Evolutionary conservation across 2,329 filamentous ascomycete genomes (phyloP).

Genomic region (Capronia epimyces): DNA sequence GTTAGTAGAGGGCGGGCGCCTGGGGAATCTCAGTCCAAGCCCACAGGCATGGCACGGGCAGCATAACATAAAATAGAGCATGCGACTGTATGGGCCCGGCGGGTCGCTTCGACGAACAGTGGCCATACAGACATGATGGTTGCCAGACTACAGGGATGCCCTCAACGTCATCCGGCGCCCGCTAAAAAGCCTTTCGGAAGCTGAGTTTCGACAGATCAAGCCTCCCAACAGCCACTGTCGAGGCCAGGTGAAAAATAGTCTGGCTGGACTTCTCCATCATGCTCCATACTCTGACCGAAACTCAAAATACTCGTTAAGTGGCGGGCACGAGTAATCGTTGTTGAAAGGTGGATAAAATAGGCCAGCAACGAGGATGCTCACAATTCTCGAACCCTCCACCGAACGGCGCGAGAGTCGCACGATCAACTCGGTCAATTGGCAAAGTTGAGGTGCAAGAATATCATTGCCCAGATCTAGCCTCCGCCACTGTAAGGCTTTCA

Average conservation of each 20-base stretch:
- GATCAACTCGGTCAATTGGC: background rate
- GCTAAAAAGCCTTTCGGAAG: conserved; percentile 15
- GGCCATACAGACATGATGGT: conserved; percentile 5
- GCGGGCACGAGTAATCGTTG: conserved; percentile 7
- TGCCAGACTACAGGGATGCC: conserved; percentile 5
- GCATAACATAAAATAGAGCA: background rate
- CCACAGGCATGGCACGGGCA: conserved; percentile 18
- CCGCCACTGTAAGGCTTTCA: background rate
- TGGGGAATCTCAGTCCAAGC: background rate
- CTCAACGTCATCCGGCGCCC: conserved; percentile 19
- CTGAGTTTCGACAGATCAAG: conserved; percentile 10
- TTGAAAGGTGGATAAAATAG: background rate
- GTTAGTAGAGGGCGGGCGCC: background rate
- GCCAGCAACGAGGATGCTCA: conserved; percentile 1
- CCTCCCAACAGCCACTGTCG: background rate
- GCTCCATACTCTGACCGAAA: conserved; percentile 6
- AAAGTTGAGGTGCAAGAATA: background rate
- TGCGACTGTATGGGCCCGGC: background rate
- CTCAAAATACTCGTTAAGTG: conserved; percentile 3
- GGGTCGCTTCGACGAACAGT: conserved; percentile 16
- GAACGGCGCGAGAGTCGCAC: background rate
- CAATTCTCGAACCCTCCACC: background rate
- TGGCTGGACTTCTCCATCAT: background rate
- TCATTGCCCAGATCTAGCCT: background rate
- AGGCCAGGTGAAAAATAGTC: conserved; percentile 1